A percentile compares a stretch with the other conserved stretches of the same genome.
Evolutionary conservation across 768 basidiomycete species (phyloP).

Genomic region (Tricholoma hemisulphureum): DNA sequence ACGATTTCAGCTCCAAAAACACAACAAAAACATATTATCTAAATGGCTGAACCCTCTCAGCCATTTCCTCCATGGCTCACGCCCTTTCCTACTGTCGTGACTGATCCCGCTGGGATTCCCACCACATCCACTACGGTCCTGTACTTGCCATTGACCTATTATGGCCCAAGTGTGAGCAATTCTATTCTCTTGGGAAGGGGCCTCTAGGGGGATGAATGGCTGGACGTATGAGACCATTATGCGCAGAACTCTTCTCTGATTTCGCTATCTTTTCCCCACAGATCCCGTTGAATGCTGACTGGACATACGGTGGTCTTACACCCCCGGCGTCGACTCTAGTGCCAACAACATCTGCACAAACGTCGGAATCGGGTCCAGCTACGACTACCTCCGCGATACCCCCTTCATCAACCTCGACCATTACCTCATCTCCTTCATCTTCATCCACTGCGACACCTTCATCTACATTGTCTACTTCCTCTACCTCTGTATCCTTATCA

Average conservation of each 20-base stretch:
- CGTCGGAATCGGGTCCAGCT: constrained; percentile 16
- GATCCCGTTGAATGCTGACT: constrained; percentile 75
- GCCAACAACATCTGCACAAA: constrained; percentile 17
- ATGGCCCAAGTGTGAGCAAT: constrained; percentile 72
- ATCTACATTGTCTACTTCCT: constrained; percentile 24
- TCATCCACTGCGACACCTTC: constrained; percentile 32
- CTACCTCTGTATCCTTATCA: constrained; percentile 24
- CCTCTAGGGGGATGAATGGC: too few species aligned
- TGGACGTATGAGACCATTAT: too few species aligned
- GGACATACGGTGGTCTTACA: constrained; percentile 74
- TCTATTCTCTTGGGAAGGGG: too few species aligned
- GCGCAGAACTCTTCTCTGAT: background rate
- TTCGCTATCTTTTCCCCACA: constrained; percentile 22
- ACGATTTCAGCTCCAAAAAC: constrained; percentile 28
- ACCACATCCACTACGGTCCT: constrained; percentile 58
- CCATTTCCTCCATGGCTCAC: constrained; percentile 74
- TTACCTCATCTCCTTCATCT: constrained; percentile 28
- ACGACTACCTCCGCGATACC: constrained; percentile 31
- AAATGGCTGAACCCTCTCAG: constrained; percentile 65
- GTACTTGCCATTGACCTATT: constrained; percentile 75
- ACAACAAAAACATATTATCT: constrained; percentile 10
- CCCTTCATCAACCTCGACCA: constrained; percentile 25
- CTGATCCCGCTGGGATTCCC: constrained; percentile 51
- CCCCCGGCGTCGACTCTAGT: constrained; percentile 49
- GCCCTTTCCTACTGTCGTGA: constrained; percentile 48